Evolutionary conservation across 306 rosid species (phyloP), one percentile per base, ranked within the genome.

Genomic region (Biancaea sappan): DNA sequence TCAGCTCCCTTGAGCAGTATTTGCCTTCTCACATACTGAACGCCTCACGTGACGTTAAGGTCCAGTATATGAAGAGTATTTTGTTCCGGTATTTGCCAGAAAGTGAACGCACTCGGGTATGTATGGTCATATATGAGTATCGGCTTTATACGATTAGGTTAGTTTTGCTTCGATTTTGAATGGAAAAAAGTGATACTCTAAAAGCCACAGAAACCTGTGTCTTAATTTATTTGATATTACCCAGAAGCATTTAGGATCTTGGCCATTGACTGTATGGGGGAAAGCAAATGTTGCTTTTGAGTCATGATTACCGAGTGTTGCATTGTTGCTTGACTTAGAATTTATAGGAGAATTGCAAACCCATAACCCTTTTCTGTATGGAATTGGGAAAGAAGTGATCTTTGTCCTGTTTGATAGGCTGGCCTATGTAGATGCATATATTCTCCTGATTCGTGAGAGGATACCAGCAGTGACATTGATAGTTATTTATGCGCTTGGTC

Each of bases 1-100:
- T 88, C 84, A 87, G 86, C 80, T 85, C 89, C 19, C 96, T 94
- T 15, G 98, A 94, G 78, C 87, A 68, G 71, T 85, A 94, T 83
- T 75, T 94, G 71, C 96, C 98, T 53, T 75, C 68, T 15, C 71
- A 75, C 57, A 67, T 91, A 87, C 94, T 90, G 71, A 57, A 48
- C 77, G 81, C 50, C 2, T 43, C 96, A 0, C 94, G 96, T 2
- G 96, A 91, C 12, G 65, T 74, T 58, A 94, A 94, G 84, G 88
- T 83, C 74, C 89, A 83, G 22, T 88, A 85, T 79, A 88, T 94
- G 97, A 84, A 86, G 58, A 79, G 68, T 81, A 88, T 92, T 70
- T 86, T 94, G 10, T 84, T 72, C 59, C 90, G 88, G 1, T 94
- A 94, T 84, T 79, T 85, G 4, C 86, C 94, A 9, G 87, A 88